phyloP scores from a whole-genome alignment of 1,284 basidiomycete genomes.

The Anthracocystis setariae region DNA sequence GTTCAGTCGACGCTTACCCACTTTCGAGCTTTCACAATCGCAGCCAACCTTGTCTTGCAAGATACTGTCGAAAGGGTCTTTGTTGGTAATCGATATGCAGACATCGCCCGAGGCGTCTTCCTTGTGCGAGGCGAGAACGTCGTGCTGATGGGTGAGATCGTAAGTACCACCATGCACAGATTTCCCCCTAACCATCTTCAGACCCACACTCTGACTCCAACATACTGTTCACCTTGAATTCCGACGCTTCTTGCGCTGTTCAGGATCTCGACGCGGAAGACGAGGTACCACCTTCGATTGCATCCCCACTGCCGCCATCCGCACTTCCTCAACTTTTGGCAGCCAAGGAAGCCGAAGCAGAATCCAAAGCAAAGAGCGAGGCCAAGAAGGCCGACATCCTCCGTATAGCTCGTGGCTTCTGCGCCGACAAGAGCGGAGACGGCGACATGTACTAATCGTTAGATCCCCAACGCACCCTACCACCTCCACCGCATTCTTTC shows the following conservation, averaged over 20 bases:
- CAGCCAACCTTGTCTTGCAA: constrained; percentile 85
- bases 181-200: not conserved
- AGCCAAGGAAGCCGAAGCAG: constrained; percentile 54
- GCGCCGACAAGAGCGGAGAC: constrained; percentile 63
- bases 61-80: constrained; percentile 80
- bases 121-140: constrained; percentile 98
- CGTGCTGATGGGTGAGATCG: constrained; percentile 94
- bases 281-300: constrained; percentile 57
- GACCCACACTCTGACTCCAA: too few relatives aligned
- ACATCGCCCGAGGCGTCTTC: constrained; percentile 86
- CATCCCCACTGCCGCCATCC: constrained; percentile 55
- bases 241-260: too few relatives aligned
- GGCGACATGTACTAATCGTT: constrained; percentile 61
- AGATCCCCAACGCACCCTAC: constrained; percentile 8
- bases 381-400: constrained; percentile 58
- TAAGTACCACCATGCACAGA: constrained; percentile 71
- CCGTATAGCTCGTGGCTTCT: constrained; percentile 58
- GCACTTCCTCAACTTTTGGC: constrained; percentile 55
- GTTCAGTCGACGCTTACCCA: not conserved
- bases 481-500: not conserved
- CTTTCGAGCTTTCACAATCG: not conserved
- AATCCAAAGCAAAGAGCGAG: constrained; percentile 57
- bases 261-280: constrained; percentile 65
- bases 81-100: constrained; percentile 73
- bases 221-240: too few relatives aligned